Base-by-base conservation (phyloP, 78 protist species). In the Dictyostelium capitatum region DNA sequence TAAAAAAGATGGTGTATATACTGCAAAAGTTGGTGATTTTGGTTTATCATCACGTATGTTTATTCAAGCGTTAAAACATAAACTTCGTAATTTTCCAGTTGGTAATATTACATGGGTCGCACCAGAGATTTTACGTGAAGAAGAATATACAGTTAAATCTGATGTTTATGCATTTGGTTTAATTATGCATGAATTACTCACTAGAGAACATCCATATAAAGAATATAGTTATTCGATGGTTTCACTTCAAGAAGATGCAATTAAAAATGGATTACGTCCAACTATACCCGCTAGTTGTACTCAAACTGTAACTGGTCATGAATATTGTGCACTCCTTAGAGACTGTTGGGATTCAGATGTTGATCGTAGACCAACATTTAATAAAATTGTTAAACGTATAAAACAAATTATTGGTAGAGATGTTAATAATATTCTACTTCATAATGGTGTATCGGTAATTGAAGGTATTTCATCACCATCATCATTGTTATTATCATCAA, bases 121-220 rank as follows among this genome's bases (percentile, higher is more conserved):
- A n/a, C 95, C 95, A 17, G 95, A 83, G 8, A 91, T 81, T 48
- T 46, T 83, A 7, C 17, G 95, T 6, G 95, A 91, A 15, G 95
- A 83, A 54, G 95, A 91, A 53, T 91, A 91, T 3, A 83, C 95
- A 23, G 90, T 81, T 6, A 91, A 91, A 32, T 70, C 83, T 0
- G 95, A 91, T 70, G 95, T 91, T 9, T 91, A 91, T 54, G 95
- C 95, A 7, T 95, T 83, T 70, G 97, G 97, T 23, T 53, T 89
- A 25, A 78, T 95, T 43, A 14, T 95, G 48, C 90, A 79, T 51
- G 97, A 95, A 56, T 8, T 95, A 7, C 4, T 87, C 14, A 89
- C 97, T 6, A 20, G 94, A 17, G 23, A 65, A 80, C 94, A 87
- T 79, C 96, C 95, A 65, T 94, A 79, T 32, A 32, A 37, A 12